Evolutionary conservation across 768 basidiomycete genomes (phyloP), one percentile per base, ranked within the genome.

Genomic region (Suillus ampliporus): DNA sequence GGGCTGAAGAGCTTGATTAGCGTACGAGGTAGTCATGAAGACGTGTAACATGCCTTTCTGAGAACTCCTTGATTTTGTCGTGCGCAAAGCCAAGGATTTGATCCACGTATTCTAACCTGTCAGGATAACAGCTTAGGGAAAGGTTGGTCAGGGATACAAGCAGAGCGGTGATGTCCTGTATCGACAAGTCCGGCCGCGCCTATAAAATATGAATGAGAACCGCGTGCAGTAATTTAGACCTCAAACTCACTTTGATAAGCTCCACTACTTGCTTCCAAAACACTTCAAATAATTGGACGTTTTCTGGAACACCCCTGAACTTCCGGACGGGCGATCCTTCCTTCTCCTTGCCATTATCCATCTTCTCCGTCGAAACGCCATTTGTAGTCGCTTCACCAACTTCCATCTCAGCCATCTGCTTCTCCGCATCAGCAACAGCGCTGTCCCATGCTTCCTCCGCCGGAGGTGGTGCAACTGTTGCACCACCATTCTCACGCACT

Each of bases 211-310:
- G 38, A 50, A 44, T 73, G 26, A 67, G 63, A 21, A 50, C 54
- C 35, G 1, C 35, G 23, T 34, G 62, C 17, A 0, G 15, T 15
- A 37, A 48, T 15, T 13, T 37, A 35, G 17, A 15, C n/a, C 26
- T 34, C 15, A 48, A 21, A 72, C 84, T 21, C 67, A 94, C 95
- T 86, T 96, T 97, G 82, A 99, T 96, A 31, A 99, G 86, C 73
- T 97, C 91, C 13, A 99, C 96, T 6, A 99, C 94, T 74, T 99
- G 97, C 66, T 92, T 89, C 97, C 97, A 99, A 74, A 99, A 99
- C 13, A 99, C 95, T 73, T 99, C 97, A 65, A 99, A 99, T 57
- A 99, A 77, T 71, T 91, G 93, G 26, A 97, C 97, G 67, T 98
- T 85, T 73, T 95, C 92, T 9, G 97, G 97, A 47, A 99, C 89